Conservation (phyloP, 176 grass and related monocot genomes). For the maize (Zea mays) region DNA sequence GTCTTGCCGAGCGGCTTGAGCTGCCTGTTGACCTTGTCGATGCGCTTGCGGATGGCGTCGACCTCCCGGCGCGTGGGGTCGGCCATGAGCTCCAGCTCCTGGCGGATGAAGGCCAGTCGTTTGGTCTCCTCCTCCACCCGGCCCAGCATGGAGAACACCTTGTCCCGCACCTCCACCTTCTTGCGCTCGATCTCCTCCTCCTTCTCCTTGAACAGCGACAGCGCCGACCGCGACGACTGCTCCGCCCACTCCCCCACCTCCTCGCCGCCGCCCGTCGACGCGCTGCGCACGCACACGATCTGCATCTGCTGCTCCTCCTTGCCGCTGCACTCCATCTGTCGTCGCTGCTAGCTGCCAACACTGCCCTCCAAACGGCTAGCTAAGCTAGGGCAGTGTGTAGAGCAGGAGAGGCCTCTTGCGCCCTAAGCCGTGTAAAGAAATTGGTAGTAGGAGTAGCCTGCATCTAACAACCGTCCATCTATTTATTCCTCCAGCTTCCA, state of each 20-base stretch:
- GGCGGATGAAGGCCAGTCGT: slow-evolving; percentile 62
- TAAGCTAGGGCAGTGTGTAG: not conserved
- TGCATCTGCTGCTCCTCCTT: slow-evolving; percentile 82
- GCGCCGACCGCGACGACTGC: slow-evolving; percentile 50
- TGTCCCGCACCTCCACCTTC: slow-evolving; percentile 74
- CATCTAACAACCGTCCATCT: slow-evolving; percentile 17
- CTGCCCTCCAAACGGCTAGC: not conserved
- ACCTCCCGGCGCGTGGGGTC: slow-evolving; percentile 87
- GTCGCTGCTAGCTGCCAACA: not conserved
- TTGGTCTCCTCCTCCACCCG: slow-evolving; percentile 83
- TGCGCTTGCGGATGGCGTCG: slow-evolving; percentile 62
- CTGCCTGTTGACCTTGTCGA: slow-evolving; percentile 71
- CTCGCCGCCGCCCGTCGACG: slow-evolving; percentile 21
- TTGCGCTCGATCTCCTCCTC: slow-evolving; percentile 81
- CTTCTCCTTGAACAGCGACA: slow-evolving; percentile 75
- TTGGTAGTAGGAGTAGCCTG: slow-evolving; percentile 19
- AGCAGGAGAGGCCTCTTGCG: not conserved
- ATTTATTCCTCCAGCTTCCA: slow-evolving; percentile 35
- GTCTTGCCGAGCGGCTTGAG: slow-evolving; percentile 70
- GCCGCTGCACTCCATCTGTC: slow-evolving; percentile 48
- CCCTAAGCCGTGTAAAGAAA: slow-evolving; percentile 25
- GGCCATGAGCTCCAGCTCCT: slow-evolving; percentile 81
- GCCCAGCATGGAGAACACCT: slow-evolving; percentile 68
- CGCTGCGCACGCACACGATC: slow-evolving; percentile 53
- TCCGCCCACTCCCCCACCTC: not conserved